Evolutionary conservation across 1,284 basidiomycete species (phyloP), one percentile per base, ranked within the genome.

Genomic region (Golubevia pallescens): DNA sequence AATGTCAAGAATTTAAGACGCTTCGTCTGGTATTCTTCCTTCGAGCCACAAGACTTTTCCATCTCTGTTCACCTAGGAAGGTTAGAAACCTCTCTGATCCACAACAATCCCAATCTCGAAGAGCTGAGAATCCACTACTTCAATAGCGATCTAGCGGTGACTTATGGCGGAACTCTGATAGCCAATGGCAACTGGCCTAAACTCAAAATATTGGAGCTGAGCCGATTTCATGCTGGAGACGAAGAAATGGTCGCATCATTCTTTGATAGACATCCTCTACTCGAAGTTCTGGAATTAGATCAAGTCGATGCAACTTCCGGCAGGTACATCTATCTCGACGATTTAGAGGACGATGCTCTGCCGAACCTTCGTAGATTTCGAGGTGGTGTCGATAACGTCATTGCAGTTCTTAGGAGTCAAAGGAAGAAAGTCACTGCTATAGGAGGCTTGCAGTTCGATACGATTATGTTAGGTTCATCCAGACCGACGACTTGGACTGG

Each of bases 391-490:
- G 53, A 56, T 19, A 66, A 61, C 28, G 64, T 56, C 53, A 57
- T 56, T 52, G 51, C 59, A 56, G 19, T 66, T 6, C 53, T 66
- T 16, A n/a, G 34, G 20, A 20, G 38, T 10, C 28, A 20, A 51
- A 13, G 8, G 28, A 38, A 61, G 32, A 57, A 38, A 3, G 58
- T 66, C 5, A 13, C 53, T 10, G 42, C 42, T 14, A 21, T 66
- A 8, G 32, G 58, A 21, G 58, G 58, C 14, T 13, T 66, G n/a
- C 53, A 66, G 34, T 66, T 66, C 34, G 63, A 65, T 28, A 65
- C 63, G 19, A 53, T 42, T 13, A 65, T 60, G 58, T 21, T 48
- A 19, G 51, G 63, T 10, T 52, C 63, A n/a, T 20, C 38, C 1
- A 60, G 63, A 55, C 63, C 42, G 1, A 28, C 58, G 1, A 58